Base-by-base conservation (phyloP, 441 rosid species). In the Mallotus repandus region DNA sequence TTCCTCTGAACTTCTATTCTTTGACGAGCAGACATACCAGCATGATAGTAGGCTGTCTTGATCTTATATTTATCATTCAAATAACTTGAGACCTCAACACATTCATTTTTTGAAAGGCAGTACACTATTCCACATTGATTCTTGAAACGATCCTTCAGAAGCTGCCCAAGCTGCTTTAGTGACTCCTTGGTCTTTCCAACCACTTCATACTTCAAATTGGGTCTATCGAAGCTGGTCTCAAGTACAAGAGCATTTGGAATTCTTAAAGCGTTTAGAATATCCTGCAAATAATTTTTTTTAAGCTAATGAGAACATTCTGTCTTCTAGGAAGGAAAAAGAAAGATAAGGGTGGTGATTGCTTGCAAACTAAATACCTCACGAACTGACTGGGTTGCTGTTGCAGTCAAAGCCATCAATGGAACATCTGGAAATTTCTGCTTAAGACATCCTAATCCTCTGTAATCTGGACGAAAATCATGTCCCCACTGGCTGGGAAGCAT, bases 391-490 rank as follows among this genome's bases (percentile, higher is more conserved):
- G 99, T 91, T 69, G 98, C 97, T 3, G 99, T 93, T 69, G 98
- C 99, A 77, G 97, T 93, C 81, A 96, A 85, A 55, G 98, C 98
- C 87, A 86, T 87, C 75, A 96, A 82, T 12, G 98, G 94, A 76
- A 88, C 92, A 81, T 78, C 80, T 4, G 90, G 85, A 74, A 91
- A 96, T 60, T 86, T 87, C 83, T 90, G 93, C 83, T 96, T 93
- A 52, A 96, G 93, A 82, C 90, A 86, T 72, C 97, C 97, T 66
- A 93, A 81, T 58, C 81, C 88, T 77, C 94, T 83, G 79, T 93
- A 96, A 74, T 93, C 99, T 77, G 99, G 99, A 74, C 97, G 92
- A 65, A 93, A 94, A 87, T 92, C 99, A 79, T 92, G 99, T 70
- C 99, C 99, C 99, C 99, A 94, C 79, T 92, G 98, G 77, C 98